These are phyloP conservation scores for Peronospora farinosa DNA, from an alignment of 352 stramenopile species.

Conservation along the genomic window DNA sequence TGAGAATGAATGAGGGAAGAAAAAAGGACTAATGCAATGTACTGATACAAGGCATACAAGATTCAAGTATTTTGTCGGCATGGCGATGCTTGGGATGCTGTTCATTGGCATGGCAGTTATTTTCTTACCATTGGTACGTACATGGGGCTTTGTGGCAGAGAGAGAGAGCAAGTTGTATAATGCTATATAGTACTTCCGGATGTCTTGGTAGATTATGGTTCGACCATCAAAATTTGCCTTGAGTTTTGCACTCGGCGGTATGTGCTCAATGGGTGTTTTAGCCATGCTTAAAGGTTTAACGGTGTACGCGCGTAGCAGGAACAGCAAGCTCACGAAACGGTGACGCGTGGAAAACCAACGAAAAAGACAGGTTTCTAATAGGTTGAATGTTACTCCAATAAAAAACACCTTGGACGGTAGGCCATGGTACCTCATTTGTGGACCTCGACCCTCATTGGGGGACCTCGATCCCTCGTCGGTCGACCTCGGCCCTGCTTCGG, in stretches of 20 bases:
- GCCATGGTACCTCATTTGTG: no score
- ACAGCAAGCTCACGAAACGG: no score
- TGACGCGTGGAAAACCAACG: no score
- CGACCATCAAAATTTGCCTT: constrained; percentile 78
- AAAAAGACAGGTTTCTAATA: no score
- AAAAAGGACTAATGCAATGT: neutral
- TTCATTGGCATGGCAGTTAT: constrained; percentile 83
- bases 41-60: constrained; percentile 44
- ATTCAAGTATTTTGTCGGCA: constrained; percentile 78
- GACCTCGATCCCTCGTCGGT: no score
- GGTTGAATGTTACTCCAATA: no score
- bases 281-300: constrained; percentile 70
- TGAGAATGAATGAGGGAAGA: no score
- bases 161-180: neutral
- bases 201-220: constrained; percentile 51
- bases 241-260: constrained; percentile 75
- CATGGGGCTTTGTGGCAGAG: neutral
- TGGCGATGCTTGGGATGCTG: constrained; percentile 59
- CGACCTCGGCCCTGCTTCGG: no score
- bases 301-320: no score
- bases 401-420: no score
- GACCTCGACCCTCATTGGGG: no score
- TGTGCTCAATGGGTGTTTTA: constrained; percentile 67
- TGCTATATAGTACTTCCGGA: neutral
- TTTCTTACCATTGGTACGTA: constrained; percentile 55